Base-by-base conservation (phyloP, 1,139 yeast species). In the Yamadazyma atmosphaerica region DNA sequence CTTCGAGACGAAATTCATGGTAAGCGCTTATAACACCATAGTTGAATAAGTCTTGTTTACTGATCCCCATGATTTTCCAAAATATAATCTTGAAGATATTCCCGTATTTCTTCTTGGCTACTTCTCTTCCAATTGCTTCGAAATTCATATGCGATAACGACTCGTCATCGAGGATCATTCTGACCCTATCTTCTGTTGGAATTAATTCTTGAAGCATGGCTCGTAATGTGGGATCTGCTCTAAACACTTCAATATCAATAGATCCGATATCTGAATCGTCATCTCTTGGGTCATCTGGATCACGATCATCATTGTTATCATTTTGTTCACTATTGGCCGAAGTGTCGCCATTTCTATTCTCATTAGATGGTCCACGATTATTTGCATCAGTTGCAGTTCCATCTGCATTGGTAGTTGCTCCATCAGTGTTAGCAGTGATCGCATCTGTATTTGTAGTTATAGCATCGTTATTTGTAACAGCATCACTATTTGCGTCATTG, bases 41-140 rank as follows among this genome's bases (percentile, higher is more conserved):
- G 54, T 78, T 66, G 50, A 68, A 72, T 36, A 81, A 50, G 46
- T 80, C 79, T 2, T 52, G 45, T 39, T 55, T 66, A 2, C 67
- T 48, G 30, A 81, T 67, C 1, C 85, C 84, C 81, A 81, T 75
- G 3, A 75, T 15, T 33, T 54, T 56, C 83, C 85, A 81, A 56
- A 76, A 74, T 0, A 74, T 13, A n/a, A 57, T 50, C 50, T 63
- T 64, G 40, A 61, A 55, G 38, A 72, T 49, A 11, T 54, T 51
- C 16, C 66, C 57, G 43, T 62, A 68, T 52, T 65, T 74, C 25
- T 43, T 40, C 8, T 60, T 54, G 2, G 81, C 67, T 4, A 57
- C 46, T 31, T 58, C 63, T 24, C 53, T 61, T 0, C 82, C 85
- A 14, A 56, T 49, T 14, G 55, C 65, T 47, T 79, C 82, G 11